Percentiles rank a stretch among this genome's conserved stretches.
Conservation (phyloP, 23 red algal genomes). For the Gracilaria gracilis region DNA sequence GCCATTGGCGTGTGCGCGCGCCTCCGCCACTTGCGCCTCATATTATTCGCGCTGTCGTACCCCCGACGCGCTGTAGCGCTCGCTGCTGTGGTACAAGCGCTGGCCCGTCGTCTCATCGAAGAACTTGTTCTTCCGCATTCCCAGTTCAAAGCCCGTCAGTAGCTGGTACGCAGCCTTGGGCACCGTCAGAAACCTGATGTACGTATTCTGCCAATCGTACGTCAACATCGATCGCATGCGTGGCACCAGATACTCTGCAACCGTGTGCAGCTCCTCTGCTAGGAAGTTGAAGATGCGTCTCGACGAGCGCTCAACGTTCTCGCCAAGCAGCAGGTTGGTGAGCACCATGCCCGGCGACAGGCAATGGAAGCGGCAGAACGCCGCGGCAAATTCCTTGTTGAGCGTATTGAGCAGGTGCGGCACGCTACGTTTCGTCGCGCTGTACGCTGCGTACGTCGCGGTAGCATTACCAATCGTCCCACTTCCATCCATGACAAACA, state of each 20-base stretch:
- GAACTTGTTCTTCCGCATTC: slow-evolving; percentile 28
- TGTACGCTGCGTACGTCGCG: slow-evolving; percentile 76
- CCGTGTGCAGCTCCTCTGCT: slow-evolving; percentile 86
- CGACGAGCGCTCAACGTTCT: slow-evolving; percentile 2
- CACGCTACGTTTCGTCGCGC: slow-evolving; percentile 79
- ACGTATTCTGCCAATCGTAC: slow-evolving; percentile 20
- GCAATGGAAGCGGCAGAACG: slow-evolving; percentile 41
- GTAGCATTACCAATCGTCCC: slow-evolving; percentile 71
- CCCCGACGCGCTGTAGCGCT: not conserved
- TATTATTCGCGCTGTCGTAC: not conserved
- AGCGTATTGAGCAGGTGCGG: slow-evolving; percentile 79
- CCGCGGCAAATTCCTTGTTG: slow-evolving; percentile 36
- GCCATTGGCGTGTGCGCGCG: too few species aligned
- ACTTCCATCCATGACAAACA: slow-evolving; percentile 83
- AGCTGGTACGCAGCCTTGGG: slow-evolving; percentile 33
- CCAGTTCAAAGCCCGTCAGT: slow-evolving; percentile 39
- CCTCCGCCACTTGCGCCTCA: too few species aligned
- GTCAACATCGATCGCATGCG: slow-evolving; percentile 40
- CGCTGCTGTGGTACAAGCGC: not conserved
- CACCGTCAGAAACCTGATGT: slow-evolving; percentile 54
- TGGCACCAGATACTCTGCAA: slow-evolving; percentile 77
- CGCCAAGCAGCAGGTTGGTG: slow-evolving; percentile 84
- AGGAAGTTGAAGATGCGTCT: slow-evolving; percentile 82
- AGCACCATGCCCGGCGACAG: slow-evolving; percentile 91
- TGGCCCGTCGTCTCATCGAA: slow-evolving; percentile 49